Percentiles rank a stretch among this genome's conserved stretches.
phyloP scores from a whole-genome alignment of 2,329 filamentous ascomycete genomes.

The Pseudonectria foliicola region DNA sequence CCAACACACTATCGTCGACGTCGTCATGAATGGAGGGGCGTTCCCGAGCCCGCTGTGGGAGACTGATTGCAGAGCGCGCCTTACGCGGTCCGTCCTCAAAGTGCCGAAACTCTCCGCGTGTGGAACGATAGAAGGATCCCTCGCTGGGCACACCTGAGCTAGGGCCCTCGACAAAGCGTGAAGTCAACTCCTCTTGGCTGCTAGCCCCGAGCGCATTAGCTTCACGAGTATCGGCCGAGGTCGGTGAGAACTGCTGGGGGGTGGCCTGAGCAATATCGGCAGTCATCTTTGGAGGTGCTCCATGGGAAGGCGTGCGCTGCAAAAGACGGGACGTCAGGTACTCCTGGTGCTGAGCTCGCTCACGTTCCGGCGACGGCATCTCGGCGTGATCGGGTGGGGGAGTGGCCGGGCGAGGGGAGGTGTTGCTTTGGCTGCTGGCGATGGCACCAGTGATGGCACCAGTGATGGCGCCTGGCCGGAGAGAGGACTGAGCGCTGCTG shows the following conservation, averaged over 20 bases:
- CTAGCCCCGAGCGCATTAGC: slow-evolving; percentile 22
- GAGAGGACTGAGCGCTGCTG: slow-evolving; percentile 41
- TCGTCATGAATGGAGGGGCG: slow-evolving; percentile 21
- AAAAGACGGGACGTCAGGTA: slow-evolving; percentile 62
- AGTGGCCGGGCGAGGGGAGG: slow-evolving; percentile 2
- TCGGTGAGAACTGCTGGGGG: slow-evolving; percentile 30
- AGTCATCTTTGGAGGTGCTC: slow-evolving; percentile 59
- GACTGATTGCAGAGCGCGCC: slow-evolving; percentile 36
- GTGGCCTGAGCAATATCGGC: slow-evolving; percentile 41
- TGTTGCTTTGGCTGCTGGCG: slow-evolving; percentile 25
- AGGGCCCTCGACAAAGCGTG: slow-evolving; percentile 50
- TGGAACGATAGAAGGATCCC: slow-evolving; percentile 43
- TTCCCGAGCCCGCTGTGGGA: slow-evolving; percentile 18
- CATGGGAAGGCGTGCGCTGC: slow-evolving; percentile 54
- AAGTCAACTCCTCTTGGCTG: slow-evolving; percentile 45
- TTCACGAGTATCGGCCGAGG: slow-evolving; percentile 21
- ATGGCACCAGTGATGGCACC: slow-evolving; percentile 30
- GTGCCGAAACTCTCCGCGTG: slow-evolving; percentile 23
- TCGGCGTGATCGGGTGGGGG: slow-evolving; percentile 7
- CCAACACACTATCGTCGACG: slow-evolving; percentile 37
- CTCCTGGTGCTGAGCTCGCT: slow-evolving; percentile 49
- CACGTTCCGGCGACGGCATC: slow-evolving; percentile 29
- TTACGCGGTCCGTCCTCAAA: slow-evolving; percentile 29
- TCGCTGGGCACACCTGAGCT: slow-evolving; percentile 43
- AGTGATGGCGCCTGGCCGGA: slow-evolving; percentile 29